phyloP scores from a whole-genome alignment of 805 yeast genomes.

The Ogataea dorogensis region DNA sequence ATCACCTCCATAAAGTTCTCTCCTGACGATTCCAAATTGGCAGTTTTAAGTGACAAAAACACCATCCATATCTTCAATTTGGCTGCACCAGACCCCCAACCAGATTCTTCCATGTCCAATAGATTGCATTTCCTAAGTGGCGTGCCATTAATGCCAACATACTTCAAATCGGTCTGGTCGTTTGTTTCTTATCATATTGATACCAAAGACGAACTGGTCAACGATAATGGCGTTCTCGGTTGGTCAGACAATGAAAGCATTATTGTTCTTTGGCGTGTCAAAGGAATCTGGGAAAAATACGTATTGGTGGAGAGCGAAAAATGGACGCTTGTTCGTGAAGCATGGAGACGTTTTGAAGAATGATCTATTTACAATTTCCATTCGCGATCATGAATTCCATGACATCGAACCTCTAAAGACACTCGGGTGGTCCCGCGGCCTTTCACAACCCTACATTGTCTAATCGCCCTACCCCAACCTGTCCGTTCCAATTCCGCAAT shows the following conservation, averaged over 20 bases:
- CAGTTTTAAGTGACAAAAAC: slow-evolving; percentile 84
- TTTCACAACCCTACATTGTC: slow-evolving; percentile 3
- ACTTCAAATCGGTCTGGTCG: slow-evolving; percentile 86
- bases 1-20: slow-evolving; percentile 84
- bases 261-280: slow-evolving; percentile 69
- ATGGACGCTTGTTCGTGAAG: slow-evolving; percentile 63
- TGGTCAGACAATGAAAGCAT: slow-evolving; percentile 78
- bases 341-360: slow-evolving; percentile 63
- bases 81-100: slow-evolving; percentile 31
- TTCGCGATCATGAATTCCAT: not conserved
- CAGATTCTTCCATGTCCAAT: slow-evolving; percentile 34
- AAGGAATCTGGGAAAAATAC: slow-evolving; percentile 86
- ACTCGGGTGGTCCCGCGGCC: slow-evolving; percentile 1
- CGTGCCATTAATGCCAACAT: slow-evolving; percentile 56
- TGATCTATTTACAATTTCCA: slow-evolving; percentile 3
- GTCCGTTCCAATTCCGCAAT: slow-evolving; percentile 3
- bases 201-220: slow-evolving; percentile 31
- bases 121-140: slow-evolving; percentile 65
- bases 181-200: slow-evolving; percentile 68
- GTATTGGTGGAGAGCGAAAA: slow-evolving; percentile 54
- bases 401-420: slow-evolving; percentile 5
- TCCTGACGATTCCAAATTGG: slow-evolving; percentile 70
- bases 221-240: slow-evolving; percentile 52
- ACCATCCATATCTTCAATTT: slow-evolving; percentile 82
- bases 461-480: slow-evolving; percentile 4